Base-by-base conservation (phyloP, 371 early-diverging fungal species). In the Mucor velutinosus region DNA sequence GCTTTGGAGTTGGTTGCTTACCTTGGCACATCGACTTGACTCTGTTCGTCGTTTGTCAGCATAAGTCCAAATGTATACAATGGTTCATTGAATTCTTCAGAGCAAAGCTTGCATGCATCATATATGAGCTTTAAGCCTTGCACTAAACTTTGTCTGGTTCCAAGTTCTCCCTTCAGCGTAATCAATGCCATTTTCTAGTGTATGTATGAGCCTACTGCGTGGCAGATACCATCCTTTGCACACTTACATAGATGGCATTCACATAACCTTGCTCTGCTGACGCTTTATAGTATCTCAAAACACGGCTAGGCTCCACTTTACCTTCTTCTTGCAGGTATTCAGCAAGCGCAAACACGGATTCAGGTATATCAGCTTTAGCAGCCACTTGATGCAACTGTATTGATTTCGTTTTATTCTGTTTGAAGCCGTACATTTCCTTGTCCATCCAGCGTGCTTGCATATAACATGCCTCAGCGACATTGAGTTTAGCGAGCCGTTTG, bases 371-470 rank as follows among this genome's bases (percentile, higher is more conserved):
- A 1, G 43, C 64, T 27, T 70, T 65, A 8, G 82, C 77, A 21
- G 82, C 82, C 17, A 72, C 56, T n/a, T 64, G 45, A 51, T 75
- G 69, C 17, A 86, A 64, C 65, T 75, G 71, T 62, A 77, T 69
- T 3, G 83, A 76, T 60, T 82, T 87, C 45, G 76, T 66, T 30
- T 73, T 65, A 64, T 86, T 90, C 43, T 66, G 70, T 37, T 83
- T 85, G 55, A 79, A 76, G 0, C 86, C 87, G 70, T 88, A 88
- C 62, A 75, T 64, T 8, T 88, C 88, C 15, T 82, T 68, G 58
- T 90, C 90, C 64, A 89, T 86, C 93, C 92, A 93, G 4, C 74
- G 74, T 15, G 89, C 93, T 19, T 82, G 80, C 41, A 90, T 83
- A 67, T 82, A 93, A 58, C 86, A 85, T 0, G 93, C 93, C 70